These are phyloP conservation scores for Trametes sanguinea DNA, from an alignment of 768 basidiomycete species.

Conservation along the genomic window DNA sequence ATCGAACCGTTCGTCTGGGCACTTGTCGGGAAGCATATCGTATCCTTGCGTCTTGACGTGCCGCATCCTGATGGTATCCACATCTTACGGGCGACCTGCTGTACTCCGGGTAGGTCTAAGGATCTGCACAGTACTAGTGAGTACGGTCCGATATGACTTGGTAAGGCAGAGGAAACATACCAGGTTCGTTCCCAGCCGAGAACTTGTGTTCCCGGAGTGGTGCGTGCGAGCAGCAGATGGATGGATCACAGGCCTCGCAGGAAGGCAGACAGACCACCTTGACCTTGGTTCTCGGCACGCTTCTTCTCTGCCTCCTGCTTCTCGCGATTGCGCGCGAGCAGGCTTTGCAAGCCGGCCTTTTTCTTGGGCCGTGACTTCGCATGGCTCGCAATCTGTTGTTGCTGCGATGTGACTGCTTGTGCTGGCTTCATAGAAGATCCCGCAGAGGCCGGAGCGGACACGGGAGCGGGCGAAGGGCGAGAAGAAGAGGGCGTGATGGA, in stretches of 20 bases:
- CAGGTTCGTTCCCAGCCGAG: no score
- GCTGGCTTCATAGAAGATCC: neutral
- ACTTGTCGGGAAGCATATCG: no score
- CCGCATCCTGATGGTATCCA: neutral
- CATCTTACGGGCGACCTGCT: neutral
- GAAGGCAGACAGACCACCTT: slow-evolving; percentile 54
- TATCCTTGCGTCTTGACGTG: neutral
- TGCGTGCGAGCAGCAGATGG: neutral
- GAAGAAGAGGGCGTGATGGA: neutral
- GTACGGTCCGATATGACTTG: no score
- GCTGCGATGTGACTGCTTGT: neutral
- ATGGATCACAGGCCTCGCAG: slow-evolving; percentile 41
- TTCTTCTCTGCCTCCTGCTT: slow-evolving; percentile 46
- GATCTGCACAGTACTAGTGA: no score
- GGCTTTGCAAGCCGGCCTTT: slow-evolving; percentile 57
- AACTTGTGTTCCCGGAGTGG: no score
- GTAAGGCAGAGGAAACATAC: no score
- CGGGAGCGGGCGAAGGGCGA: slow-evolving; percentile 4
- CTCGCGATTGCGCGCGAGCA: slow-evolving; percentile 64
- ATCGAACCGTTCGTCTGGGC: no score
- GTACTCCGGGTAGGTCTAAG: neutral
- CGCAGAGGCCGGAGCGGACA: neutral
- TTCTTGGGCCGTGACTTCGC: slow-evolving; percentile 51
- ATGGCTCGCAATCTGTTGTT: neutral
- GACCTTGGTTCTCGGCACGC: slow-evolving; percentile 29